These are phyloP conservation scores for Trypanosoma theileri DNA, from an alignment of 208 protist species.

Conservation along the genomic window DNA sequence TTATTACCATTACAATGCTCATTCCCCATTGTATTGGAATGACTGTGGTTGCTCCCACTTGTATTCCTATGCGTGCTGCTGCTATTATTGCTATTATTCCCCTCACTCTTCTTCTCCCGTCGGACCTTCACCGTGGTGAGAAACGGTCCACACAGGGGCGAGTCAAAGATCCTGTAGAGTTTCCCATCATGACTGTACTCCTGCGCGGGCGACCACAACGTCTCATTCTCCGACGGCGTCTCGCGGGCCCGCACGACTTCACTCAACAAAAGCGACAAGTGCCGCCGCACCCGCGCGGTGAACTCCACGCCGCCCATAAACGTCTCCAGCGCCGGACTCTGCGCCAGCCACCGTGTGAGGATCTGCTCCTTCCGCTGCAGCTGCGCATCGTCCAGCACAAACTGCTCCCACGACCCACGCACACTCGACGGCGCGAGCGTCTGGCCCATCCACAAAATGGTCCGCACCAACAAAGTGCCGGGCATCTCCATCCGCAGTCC, in stretches of 20 bases:
- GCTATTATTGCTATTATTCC: conserved; percentile 1
- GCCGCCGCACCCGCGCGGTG: conserved; percentile 38
- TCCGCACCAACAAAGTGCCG: conserved; percentile 39
- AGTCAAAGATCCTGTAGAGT: conserved; percentile 73
- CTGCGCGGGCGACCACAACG: conserved; percentile 34
- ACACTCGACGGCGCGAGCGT: conserved; percentile 28
- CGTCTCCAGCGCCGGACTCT: conserved; percentile 29
- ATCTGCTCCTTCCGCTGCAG: conserved; percentile 49
- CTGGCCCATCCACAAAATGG: conserved; percentile 43
- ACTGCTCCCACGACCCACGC: conserved; percentile 61
- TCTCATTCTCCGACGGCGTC: conserved; percentile 37
- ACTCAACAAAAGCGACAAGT: conserved; percentile 47
- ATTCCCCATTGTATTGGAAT: no score
- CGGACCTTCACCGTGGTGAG: conserved; percentile 61
- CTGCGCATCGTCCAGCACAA: conserved; percentile 43
- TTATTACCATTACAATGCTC: conserved; percentile 1
- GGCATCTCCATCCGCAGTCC: conserved; percentile 39
- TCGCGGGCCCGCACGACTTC: conserved; percentile 67
- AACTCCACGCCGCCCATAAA: conserved; percentile 41
- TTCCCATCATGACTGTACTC: conserved; percentile 67
- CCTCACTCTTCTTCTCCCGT: background rate
- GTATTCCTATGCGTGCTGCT: background rate
- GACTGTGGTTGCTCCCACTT: no score
- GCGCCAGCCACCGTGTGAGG: conserved; percentile 37
- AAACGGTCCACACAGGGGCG: conserved; percentile 60